Conservation (phyloP, 805 yeast genomes). For the Wickerhamiella spandovensis region DNA sequence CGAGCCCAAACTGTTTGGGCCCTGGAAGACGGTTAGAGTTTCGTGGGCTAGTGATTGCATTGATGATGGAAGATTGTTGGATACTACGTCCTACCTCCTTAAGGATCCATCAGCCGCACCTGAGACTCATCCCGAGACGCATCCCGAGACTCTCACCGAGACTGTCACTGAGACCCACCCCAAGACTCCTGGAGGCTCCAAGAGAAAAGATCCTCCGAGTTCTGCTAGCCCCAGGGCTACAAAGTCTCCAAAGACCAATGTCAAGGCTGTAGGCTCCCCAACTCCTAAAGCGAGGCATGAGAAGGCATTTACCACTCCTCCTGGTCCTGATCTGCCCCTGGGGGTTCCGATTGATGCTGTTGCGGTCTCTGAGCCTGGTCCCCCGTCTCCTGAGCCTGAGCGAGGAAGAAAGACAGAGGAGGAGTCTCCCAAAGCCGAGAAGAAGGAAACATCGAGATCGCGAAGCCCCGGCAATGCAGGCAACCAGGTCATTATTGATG, state of each 20-base stretch:
- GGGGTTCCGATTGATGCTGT: no score
- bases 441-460: neutral
- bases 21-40: slow-evolving; percentile 10
- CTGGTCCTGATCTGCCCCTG: neutral
- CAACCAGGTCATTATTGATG: slow-evolving; percentile 24
- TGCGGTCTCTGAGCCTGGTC: neutral
- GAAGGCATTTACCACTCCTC: neutral
- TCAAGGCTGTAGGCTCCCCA: neutral
- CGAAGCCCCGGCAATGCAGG: slow-evolving; percentile 1
- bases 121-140: no score
- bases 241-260: neutral
- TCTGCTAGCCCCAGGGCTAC: neutral
- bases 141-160: no score
- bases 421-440: neutral
- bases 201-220: neutral
- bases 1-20: neutral
- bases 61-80: slow-evolving; percentile 11
- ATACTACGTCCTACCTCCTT: slow-evolving; percentile 3
- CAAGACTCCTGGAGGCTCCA: neutral
- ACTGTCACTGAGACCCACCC: no score
- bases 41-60: slow-evolving; percentile 26
- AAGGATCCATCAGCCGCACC: neutral
- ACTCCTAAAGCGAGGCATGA: neutral
- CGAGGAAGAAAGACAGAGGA: neutral
- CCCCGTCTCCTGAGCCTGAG: neutral